Percentiles rank a stretch among this genome's conserved stretches.
Evolutionary conservation across 257 asterid genomes (phyloP).

Genomic region (Lavandula angustifolia): DNA sequence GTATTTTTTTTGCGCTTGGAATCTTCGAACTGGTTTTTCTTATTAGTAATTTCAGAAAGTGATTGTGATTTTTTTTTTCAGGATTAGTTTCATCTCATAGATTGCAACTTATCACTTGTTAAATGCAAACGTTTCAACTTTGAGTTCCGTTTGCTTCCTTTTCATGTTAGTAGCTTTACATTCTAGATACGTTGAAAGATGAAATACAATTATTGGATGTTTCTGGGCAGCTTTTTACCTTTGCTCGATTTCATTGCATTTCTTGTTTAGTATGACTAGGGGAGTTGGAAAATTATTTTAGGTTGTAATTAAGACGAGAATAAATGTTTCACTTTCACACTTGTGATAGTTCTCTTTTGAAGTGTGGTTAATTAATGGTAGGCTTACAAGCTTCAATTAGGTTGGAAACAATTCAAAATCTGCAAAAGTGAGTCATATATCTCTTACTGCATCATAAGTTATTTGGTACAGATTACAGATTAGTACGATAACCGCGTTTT

Average conservation of each 20-base stretch:
- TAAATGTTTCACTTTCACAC: not conserved
- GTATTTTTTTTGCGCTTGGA: not conserved
- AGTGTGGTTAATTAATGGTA: not conserved
- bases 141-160: slow-evolving; percentile 5
- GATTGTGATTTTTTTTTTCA: slow-evolving; percentile 15
- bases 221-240: not conserved
- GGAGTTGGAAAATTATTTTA: slow-evolving; percentile 3
- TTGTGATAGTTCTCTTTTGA: not conserved
- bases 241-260: slow-evolving; percentile 8
- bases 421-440: not conserved
- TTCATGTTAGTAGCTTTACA: slow-evolving; percentile 11
- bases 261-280: slow-evolving; percentile 10
- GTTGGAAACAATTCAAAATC: not conserved
- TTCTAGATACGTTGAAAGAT: slow-evolving; percentile 1
- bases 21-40: slow-evolving; percentile 22
- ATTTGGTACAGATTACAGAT: not conserved
- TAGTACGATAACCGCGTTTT: not conserved
- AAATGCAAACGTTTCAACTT: slow-evolving; percentile 24
- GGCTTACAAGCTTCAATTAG: slow-evolving; percentile 4
- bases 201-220: not conserved
- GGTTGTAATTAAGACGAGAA: slow-evolving; percentile 1
- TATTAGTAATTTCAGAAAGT: not conserved
- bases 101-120: not conserved
- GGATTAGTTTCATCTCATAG: slow-evolving; percentile 14
- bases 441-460: not conserved